These are phyloP conservation scores for Sisymbrium altissimum DNA, from an alignment of 345 rosid genomes.

Conservation along the genomic window DNA sequence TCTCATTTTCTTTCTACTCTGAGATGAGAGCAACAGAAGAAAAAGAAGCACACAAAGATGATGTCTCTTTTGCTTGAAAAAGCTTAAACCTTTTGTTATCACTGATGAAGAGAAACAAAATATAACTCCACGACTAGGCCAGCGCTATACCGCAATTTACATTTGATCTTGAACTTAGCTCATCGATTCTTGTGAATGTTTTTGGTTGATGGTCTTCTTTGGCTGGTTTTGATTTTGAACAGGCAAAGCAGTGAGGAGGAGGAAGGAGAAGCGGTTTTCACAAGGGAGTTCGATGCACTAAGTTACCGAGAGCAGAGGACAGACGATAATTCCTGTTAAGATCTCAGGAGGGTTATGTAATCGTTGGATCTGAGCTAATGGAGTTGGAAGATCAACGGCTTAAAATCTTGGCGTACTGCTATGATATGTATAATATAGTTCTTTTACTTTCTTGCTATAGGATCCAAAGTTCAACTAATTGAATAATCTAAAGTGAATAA, in stretches of 20 bases:
- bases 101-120: no score
- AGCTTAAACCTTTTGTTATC: neutral
- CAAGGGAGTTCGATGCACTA: neutral
- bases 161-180: neutral
- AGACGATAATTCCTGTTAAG: constrained; percentile 8
- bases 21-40: neutral
- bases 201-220: neutral
- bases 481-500: neutral
- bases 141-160: no score
- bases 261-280: neutral
- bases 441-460: neutral
- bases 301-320: neutral
- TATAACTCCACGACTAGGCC: no score
- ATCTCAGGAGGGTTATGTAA: neutral
- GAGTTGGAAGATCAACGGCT: constrained; percentile 7
- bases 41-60: neutral
- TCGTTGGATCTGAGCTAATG: neutral
- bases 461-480: neutral
- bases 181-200: neutral
- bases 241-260: constrained; percentile 19
- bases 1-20: neutral
- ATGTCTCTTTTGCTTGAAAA: neutral
- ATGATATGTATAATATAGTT: neutral
- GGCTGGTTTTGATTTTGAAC: neutral
- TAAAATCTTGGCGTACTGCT: neutral